These are phyloP conservation scores for Fragaria vesca DNA, from an alignment of 306 rosid genomes.

Conservation along the genomic window DNA sequence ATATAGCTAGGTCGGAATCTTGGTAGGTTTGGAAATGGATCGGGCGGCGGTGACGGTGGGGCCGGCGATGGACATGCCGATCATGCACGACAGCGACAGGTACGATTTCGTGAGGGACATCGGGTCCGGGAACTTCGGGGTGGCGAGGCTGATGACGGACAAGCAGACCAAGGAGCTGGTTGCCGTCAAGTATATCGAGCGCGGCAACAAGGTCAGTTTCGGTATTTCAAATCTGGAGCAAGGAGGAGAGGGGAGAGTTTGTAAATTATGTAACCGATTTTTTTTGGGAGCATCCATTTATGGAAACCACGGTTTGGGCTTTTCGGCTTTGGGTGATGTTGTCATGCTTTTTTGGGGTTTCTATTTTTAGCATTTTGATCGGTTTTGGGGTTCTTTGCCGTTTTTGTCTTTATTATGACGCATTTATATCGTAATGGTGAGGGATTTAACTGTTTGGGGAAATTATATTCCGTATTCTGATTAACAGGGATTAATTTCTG, in stretches of 20 bases:
- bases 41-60: slow-evolving; percentile 66
- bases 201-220: slow-evolving; percentile 77
- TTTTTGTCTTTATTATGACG: slow-evolving; percentile 3
- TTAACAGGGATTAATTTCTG: neutral
- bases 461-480: neutral
- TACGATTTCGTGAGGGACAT: slow-evolving; percentile 83
- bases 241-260: neutral
- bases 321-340: slow-evolving; percentile 10
- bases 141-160: slow-evolving; percentile 87
- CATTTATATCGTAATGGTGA: neutral
- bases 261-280: neutral
- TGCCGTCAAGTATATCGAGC: slow-evolving; percentile 88
- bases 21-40: slow-evolving; percentile 45
- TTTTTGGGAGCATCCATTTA: neutral
- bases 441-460: neutral
- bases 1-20: slow-evolving; percentile 15
- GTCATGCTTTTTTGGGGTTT: slow-evolving; percentile 15
- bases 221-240: slow-evolving; percentile 5
- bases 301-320: neutral
- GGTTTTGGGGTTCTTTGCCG: neutral
- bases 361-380: slow-evolving; percentile 20
- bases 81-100: slow-evolving; percentile 89
- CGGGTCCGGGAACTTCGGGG: slow-evolving; percentile 90
- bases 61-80: slow-evolving; percentile 79
- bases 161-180: slow-evolving; percentile 80